These are phyloP conservation scores for Hemileccinum impolitum DNA, from an alignment of 768 basidiomycete genomes.

Conservation along the genomic window DNA sequence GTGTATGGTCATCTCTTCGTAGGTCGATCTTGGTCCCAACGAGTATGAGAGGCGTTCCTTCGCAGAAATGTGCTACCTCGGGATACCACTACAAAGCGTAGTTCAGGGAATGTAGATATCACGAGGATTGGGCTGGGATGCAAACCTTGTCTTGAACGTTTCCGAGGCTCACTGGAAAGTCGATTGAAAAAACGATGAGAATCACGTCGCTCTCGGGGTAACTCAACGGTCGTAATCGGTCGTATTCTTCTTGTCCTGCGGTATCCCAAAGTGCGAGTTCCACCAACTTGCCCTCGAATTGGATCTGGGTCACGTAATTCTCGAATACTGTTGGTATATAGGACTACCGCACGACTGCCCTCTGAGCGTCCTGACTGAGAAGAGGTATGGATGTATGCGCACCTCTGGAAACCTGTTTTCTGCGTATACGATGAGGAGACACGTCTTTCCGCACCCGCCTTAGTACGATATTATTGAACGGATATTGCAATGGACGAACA, in stretches of 20 bases:
- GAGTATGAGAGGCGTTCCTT: conserved; percentile 83
- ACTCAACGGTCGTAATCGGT: conserved; percentile 79
- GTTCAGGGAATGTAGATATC: conserved; percentile 8
- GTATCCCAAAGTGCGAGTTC: conserved; percentile 99
- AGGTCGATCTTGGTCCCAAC: conserved; percentile 95
- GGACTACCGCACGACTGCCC: conserved; percentile 46
- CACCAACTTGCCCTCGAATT: conserved; percentile 83
- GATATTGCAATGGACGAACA: conserved; percentile 24
- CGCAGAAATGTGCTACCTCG: conserved; percentile 91
- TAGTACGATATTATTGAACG: conserved; percentile 27
- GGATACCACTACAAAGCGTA: conserved; percentile 71
- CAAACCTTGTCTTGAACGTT: conserved; percentile 88
- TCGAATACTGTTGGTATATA: conserved; percentile 95
- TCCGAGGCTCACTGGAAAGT: conserved; percentile 86
- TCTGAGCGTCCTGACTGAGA: conserved; percentile 16
- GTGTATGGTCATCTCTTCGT: conserved; percentile 80
- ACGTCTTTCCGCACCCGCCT: conserved; percentile 92
- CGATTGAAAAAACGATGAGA: conserved; percentile 90
- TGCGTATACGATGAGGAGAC: conserved; percentile 93
- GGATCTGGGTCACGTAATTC: conserved; percentile 86
- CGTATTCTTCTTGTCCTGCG: conserved; percentile 96
- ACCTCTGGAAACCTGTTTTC: conserved; percentile 97
- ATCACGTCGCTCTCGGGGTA: conserved; percentile 90
- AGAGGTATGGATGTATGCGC: conserved; percentile 25
- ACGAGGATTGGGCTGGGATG: conserved; percentile 2